These are phyloP conservation scores for Theileria annulata DNA, from an alignment of 169 alveolate species.

Conservation along the genomic window DNA sequence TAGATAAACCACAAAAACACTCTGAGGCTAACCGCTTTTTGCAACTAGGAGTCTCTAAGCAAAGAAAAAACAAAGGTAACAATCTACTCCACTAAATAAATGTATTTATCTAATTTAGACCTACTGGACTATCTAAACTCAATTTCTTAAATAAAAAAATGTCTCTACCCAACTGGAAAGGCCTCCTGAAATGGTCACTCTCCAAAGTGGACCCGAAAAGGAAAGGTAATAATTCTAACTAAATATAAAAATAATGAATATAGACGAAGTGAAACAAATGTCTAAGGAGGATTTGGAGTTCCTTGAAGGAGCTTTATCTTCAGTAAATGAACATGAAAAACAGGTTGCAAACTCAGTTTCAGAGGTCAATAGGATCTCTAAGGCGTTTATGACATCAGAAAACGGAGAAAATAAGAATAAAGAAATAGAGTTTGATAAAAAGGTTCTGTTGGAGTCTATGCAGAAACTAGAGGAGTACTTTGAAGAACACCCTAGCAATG, in stretches of 20 bases:
- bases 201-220: slow-evolving; percentile 40
- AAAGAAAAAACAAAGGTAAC: slow-evolving; percentile 31
- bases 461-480: slow-evolving; percentile 57
- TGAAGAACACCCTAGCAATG: slow-evolving; percentile 68
- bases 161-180: slow-evolving; percentile 68
- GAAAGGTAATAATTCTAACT: neutral
- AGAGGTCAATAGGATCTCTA: slow-evolving; percentile 19
- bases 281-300: slow-evolving; percentile 63
- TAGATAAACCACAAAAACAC: slow-evolving; percentile 62
- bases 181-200: slow-evolving; percentile 64
- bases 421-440: neutral
- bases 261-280: slow-evolving; percentile 35
- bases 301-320: slow-evolving; percentile 56
- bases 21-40: slow-evolving; percentile 61
- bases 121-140: neutral
- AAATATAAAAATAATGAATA: neutral
- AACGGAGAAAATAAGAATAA: neutral
- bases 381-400: neutral
- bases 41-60: slow-evolving; percentile 44
- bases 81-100: neutral
- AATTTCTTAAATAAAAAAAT: neutral
- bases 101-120: neutral
- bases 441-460: slow-evolving; percentile 36
- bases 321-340: slow-evolving; percentile 59
- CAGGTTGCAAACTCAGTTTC: slow-evolving; percentile 47